Evolutionary conservation across 495 filamentous ascomycete species (phyloP).

Genomic region (Penicillium coprophilum): DNA sequence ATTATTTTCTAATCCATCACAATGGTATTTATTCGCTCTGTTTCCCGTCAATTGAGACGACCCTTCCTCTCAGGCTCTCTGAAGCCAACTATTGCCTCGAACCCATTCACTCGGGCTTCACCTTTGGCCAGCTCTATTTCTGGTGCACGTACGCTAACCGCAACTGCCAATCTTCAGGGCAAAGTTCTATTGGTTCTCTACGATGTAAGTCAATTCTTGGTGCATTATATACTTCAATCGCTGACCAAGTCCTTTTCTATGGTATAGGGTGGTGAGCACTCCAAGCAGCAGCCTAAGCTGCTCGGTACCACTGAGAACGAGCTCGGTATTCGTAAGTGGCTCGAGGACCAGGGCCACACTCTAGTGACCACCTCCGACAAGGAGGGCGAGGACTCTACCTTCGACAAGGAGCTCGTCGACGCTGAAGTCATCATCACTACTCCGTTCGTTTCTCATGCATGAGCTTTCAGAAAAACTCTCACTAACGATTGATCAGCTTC

Average conservation of each 20-base stretch:
- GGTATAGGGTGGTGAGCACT: slow-evolving; percentile 63
- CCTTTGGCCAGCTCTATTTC: slow-evolving; percentile 39
- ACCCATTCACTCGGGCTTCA: slow-evolving; percentile 27
- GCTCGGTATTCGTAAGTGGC: slow-evolving; percentile 92
- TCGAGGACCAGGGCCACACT: slow-evolving; percentile 93
- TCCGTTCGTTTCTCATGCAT: slow-evolving; percentile 61
- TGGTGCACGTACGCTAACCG: slow-evolving; percentile 55
- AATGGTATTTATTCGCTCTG: slow-evolving; percentile 71
- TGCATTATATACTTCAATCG: slow-evolving; percentile 8
- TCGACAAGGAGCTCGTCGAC: slow-evolving; percentile 93
- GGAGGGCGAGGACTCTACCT: slow-evolving; percentile 87
- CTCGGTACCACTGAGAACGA: slow-evolving; percentile 98
- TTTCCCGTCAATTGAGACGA: slow-evolving; percentile 55
- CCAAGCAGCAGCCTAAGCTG: slow-evolving; percentile 74
- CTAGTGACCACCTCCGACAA: slow-evolving; percentile 97
- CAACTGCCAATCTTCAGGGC: slow-evolving; percentile 58
- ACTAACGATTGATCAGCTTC: slow-evolving; percentile 62
- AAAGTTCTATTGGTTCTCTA: slow-evolving; percentile 76
- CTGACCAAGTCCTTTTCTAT: slow-evolving; percentile 8
- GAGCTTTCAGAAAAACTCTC: background rate
- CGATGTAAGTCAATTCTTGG: slow-evolving; percentile 57
- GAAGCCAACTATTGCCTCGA: slow-evolving; percentile 20
- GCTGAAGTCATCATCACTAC: slow-evolving; percentile 99
- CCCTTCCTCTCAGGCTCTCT: slow-evolving; percentile 50
- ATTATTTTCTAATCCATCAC: slow-evolving; percentile 39